A percentile compares a stretch with the other conserved stretches of the same genome.
phyloP scores from a whole-genome alignment of 345 rosid genomes.

The Eucalyptus grandis region DNA sequence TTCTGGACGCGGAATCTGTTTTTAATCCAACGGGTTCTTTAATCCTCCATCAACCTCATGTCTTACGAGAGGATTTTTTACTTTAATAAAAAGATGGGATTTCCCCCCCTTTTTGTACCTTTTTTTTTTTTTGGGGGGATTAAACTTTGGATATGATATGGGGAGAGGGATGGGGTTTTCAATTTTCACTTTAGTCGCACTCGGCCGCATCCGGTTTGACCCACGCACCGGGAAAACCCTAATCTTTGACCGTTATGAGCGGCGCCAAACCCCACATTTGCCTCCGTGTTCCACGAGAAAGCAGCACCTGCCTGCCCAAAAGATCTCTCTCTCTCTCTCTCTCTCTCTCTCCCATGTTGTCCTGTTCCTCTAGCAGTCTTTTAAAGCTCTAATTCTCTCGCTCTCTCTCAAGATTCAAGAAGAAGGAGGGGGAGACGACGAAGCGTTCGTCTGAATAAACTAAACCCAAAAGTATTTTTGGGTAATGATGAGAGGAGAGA shows the following conservation, averaged over 20 bases:
- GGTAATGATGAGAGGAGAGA: slow-evolving; percentile 1
- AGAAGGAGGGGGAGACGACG: neutral
- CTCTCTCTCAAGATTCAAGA: neutral
- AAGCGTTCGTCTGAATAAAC: neutral
- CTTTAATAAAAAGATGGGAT: neutral
- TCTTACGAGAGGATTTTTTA: neutral
- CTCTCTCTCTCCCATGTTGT: neutral
- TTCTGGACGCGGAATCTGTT: neutral
- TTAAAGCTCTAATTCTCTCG: neutral
- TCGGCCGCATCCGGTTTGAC: neutral
- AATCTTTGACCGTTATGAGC: neutral
- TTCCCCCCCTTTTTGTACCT: neutral
- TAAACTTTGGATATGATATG: neutral
- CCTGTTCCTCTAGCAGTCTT: neutral
- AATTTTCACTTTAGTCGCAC: neutral
- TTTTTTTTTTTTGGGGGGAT: too few species aligned
- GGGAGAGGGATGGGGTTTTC: neutral
- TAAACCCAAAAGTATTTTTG: neutral
- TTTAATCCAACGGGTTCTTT: neutral
- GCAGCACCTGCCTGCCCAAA: neutral
- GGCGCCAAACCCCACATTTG: neutral
- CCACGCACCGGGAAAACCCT: neutral
- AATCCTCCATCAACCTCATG: neutral
- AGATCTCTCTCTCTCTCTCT: neutral
- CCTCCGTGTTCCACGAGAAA: neutral